Percentiles rank a stretch among this genome's conserved stretches.
Conservation (phyloP, 2,329 filamentous ascomycete genomes). For the Hypoxylon sp. region DNA sequence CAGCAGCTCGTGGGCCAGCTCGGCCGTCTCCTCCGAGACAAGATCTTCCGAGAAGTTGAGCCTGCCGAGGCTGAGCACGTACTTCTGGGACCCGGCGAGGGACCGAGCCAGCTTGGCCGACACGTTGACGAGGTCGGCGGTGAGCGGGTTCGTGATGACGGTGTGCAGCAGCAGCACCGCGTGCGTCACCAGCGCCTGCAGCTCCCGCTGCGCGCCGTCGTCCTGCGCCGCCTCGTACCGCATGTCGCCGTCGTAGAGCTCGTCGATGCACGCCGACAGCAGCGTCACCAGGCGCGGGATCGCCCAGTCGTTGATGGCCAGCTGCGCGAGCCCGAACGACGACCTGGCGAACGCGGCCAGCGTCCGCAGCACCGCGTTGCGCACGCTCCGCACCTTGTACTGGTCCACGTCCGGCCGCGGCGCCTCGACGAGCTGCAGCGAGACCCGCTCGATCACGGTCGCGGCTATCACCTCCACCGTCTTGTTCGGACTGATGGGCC, state of each 20-base stretch:
- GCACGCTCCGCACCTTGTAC: constrained; percentile 53
- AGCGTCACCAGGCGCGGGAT: constrained; percentile 79
- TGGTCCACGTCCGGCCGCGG: constrained; percentile 53
- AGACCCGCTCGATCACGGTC: constrained; percentile 68
- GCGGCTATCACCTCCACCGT: constrained; percentile 54
- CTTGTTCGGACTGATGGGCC: constrained; percentile 63
- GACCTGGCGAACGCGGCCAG: constrained; percentile 68
- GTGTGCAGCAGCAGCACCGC: constrained; percentile 60
- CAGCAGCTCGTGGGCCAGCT: constrained; percentile 82
- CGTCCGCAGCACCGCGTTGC: constrained; percentile 59
- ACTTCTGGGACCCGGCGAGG: constrained; percentile 79
- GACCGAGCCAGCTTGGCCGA: constrained; percentile 74
- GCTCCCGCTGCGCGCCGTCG: constrained; percentile 33
- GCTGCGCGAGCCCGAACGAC: constrained; percentile 68
- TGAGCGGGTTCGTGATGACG: constrained; percentile 58
- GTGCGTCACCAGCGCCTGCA: constrained; percentile 58
- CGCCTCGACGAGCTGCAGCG: constrained; percentile 66
- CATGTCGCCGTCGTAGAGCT: constrained; percentile 71
- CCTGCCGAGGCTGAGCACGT: constrained; percentile 79
- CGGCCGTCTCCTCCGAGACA: constrained; percentile 81
- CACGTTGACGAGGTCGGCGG: constrained; percentile 63
- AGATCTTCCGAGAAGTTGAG: constrained; percentile 83
- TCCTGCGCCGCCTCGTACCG: constrained; percentile 36
- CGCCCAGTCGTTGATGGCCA: constrained; percentile 72
- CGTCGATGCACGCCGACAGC: constrained; percentile 70